These are phyloP conservation scores for Phytophthora citrophthora DNA, from an alignment of 352 stramenopile species.

Conservation along the genomic window DNA sequence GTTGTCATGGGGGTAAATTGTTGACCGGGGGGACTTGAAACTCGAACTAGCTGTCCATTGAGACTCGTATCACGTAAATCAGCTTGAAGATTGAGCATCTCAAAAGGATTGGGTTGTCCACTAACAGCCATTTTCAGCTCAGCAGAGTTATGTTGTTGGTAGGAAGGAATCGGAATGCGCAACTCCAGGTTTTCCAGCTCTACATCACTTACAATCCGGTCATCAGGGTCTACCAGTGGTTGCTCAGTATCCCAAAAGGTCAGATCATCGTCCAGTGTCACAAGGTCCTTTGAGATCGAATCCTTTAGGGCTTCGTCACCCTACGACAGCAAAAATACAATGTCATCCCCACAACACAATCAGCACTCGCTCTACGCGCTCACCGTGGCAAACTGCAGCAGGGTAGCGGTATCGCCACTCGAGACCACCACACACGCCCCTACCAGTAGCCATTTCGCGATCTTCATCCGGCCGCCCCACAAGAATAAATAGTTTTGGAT, in stretches of 20 bases:
- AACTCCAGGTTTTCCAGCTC: neutral
- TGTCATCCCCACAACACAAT: neutral
- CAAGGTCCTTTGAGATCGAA: too few relatives aligned
- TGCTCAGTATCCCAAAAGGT: neutral
- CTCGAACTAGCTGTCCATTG: too few relatives aligned
- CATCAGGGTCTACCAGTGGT: neutral
- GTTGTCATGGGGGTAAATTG: too few relatives aligned
- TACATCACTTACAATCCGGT: neutral
- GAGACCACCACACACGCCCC: constrained; percentile 1
- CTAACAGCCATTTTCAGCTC: neutral
- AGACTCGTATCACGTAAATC: too few relatives aligned
- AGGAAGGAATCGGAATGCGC: neutral
- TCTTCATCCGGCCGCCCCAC: constrained; percentile 18
- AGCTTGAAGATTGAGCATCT: neutral
- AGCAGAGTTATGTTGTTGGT: neutral
- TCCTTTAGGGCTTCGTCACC: constrained; percentile 28
- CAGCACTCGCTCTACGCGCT: neutral
- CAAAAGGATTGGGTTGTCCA: neutral
- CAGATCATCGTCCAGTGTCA: too few relatives aligned
- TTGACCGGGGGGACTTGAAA: too few relatives aligned
- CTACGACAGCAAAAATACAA: constrained; percentile 11
- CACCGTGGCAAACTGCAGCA: constrained; percentile 30
- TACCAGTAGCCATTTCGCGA: constrained; percentile 21
- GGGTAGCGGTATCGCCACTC: neutral
- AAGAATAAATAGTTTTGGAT: neutral